Base-by-base conservation (phyloP, 106 monocot species). In the Platanthera guangdongensis region DNA sequence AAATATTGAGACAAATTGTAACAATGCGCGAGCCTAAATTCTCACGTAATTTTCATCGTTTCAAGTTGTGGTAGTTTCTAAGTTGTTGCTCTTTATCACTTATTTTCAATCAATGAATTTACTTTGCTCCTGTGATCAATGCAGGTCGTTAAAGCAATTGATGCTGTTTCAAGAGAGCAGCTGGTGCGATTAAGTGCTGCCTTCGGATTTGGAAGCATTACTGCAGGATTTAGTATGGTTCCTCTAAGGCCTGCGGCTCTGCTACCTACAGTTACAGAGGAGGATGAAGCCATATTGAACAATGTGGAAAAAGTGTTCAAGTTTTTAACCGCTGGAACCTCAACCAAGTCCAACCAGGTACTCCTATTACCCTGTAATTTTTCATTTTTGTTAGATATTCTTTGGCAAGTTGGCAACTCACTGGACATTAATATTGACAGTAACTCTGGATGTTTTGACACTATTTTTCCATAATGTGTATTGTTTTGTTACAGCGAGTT, bases 91-190 rank as follows among this genome's bases (percentile, higher is more conserved):
- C 39, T 39, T 39, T 0, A 39, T 39, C 3, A 39, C 39, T 39
- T 39, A 39, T 39, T 53, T 53, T 53, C 10, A 70, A 4, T 68
- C 12, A 68, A 14, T 15, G 14, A 12, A 9, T 39, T 4, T 68
- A 9, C 30, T 68, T 68, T 46, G 5, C 45, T 46, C 8, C 73
- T 18, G 13, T 30, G 52, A 4, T 57, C 49, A 18, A 70, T 84
- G 55, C 80, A 97, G 97, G 90, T 97, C 79, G 97, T 97, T 47
- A 97, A 94, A 81, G 94, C 91, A 67, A 94, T 97, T 69, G 97
- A 97, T 84, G 97, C 97, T 47, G 65, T 97, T 77, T 97, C 97
- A 76, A 89, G 97, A 52, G 88, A 94, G 50, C 97, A 97, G 82
- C 67, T 94, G 80, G 85, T 92, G 54, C 87, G 85, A 82, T 79